Conservation (phyloP, 2,329 filamentous ascomycete species). For the Hypoxylon sp. region DNA sequence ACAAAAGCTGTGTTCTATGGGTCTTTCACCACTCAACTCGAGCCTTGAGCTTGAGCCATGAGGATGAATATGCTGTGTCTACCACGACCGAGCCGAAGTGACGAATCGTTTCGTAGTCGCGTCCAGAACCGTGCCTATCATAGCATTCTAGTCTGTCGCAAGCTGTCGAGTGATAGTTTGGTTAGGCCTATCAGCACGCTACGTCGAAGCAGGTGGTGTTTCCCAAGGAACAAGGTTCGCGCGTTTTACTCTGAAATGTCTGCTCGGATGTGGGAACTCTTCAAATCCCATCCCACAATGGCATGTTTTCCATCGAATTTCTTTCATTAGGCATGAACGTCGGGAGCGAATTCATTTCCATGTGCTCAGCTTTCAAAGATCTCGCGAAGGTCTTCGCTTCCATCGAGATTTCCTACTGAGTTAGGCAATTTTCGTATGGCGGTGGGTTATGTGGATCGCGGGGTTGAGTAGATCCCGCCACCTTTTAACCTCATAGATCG, state of each 20-base stretch:
- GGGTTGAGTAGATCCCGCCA: conserved; percentile 1
- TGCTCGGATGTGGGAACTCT: not conserved
- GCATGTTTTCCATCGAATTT: not conserved
- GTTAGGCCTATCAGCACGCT: not conserved
- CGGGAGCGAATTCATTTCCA: not conserved
- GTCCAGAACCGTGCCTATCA: not conserved
- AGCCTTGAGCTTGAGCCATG: too few relatives aligned
- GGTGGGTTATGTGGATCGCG: too few relatives aligned
- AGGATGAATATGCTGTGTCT: not conserved
- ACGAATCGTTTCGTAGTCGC: not conserved
- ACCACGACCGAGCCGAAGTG: not conserved
- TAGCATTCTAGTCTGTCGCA: not conserved
- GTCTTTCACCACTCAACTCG: not conserved
- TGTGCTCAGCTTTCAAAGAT: not conserved
- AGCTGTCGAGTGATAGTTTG: not conserved
- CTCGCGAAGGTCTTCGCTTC: not conserved
- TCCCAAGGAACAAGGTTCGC: not conserved
- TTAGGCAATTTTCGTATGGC: not conserved
- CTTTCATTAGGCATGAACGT: not conserved
- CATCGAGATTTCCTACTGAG: not conserved
- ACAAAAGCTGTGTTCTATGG: not conserved
- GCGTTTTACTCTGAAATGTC: not conserved
- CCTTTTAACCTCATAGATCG: not conserved
- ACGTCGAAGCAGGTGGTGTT: not conserved
- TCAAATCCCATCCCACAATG: not conserved